Evolutionary conservation across 768 basidiomycete genomes (phyloP).

Genomic region (Dendrothele bispora): DNA sequence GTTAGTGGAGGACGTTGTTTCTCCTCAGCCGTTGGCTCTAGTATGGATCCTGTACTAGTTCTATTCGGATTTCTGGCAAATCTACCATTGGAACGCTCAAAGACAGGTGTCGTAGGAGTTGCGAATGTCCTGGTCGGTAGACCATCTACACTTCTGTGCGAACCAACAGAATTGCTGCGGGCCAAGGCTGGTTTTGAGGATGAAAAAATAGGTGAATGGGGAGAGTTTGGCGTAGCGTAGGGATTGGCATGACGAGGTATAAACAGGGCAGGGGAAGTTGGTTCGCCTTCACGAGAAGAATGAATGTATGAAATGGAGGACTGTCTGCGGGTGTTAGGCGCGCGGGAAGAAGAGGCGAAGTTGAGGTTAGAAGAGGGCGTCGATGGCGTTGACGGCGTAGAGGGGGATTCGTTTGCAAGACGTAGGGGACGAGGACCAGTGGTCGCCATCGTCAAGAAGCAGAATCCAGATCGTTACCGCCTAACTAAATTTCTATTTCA

Average conservation of each 20-base stretch:
- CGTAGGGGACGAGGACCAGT: too few species aligned
- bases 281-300: conserved; percentile 23
- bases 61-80: conserved; percentile 25
- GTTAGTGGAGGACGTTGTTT: conserved; percentile 52
- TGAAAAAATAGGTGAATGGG: background rate
- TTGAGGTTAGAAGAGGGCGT: too few species aligned
- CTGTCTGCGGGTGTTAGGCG: conserved; percentile 30
- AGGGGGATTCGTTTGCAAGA: too few species aligned
- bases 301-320: conserved; percentile 57
- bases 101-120: background rate
- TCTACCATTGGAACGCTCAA: conserved; percentile 9
- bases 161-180: conserved; percentile 20
- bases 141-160: conserved; percentile 2
- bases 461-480: too few species aligned
- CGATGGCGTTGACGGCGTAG: too few species aligned
- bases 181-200: conserved; percentile 4
- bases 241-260: conserved; percentile 8
- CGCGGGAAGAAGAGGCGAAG: conserved; percentile 5
- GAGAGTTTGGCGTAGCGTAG: conserved; percentile 1
- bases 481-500: too few species aligned
- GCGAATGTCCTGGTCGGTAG: background rate
- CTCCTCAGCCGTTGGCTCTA: background rate
- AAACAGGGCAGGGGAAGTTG: conserved; percentile 12
- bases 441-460: too few species aligned
- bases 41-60: conserved; percentile 24